Percentiles rank a stretch among this genome's conserved stretches.
Evolutionary conservation across 106 monocot species (phyloP).

Genomic region (Agapanthus africanus): DNA sequence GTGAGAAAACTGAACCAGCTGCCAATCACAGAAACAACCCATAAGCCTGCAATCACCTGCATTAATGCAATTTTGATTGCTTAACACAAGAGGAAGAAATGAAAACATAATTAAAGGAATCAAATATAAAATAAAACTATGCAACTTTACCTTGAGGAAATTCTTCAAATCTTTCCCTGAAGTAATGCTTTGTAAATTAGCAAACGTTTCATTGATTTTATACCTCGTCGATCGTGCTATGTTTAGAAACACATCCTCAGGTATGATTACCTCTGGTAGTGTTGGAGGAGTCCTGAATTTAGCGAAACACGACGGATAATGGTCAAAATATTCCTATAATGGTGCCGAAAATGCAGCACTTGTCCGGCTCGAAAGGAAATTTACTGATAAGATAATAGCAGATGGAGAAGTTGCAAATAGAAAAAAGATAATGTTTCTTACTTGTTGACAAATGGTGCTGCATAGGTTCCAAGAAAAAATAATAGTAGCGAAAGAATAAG

Average conservation of each 20-base stretch:
- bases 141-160: slow-evolving; percentile 15
- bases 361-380: too few species aligned
- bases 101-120: neutral
- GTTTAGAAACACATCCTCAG: slow-evolving; percentile 32
- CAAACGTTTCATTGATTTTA: slow-evolving; percentile 42
- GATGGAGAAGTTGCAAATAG: neutral
- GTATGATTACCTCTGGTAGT: slow-evolving; percentile 39
- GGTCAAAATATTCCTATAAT: neutral
- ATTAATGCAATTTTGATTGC: neutral
- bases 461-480: slow-evolving; percentile 51
- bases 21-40: slow-evolving; percentile 49
- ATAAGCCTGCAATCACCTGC: slow-evolving; percentile 47
- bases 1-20: slow-evolving; percentile 61
- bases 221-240: slow-evolving; percentile 24
- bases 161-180: slow-evolving; percentile 31
- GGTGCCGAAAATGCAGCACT: too few species aligned
- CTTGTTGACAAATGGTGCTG: slow-evolving; percentile 55
- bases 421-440: slow-evolving; percentile 5
- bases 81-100: neutral
- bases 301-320: too few species aligned
- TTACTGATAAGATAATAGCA: neutral
- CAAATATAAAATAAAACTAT: neutral
- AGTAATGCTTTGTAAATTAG: slow-evolving; percentile 25
- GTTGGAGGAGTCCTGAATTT: slow-evolving; percentile 34
- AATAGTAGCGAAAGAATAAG: slow-evolving; percentile 39